phyloP scores from a whole-genome alignment of 139 green algal species.

The Nannochloris sp. region DNA sequence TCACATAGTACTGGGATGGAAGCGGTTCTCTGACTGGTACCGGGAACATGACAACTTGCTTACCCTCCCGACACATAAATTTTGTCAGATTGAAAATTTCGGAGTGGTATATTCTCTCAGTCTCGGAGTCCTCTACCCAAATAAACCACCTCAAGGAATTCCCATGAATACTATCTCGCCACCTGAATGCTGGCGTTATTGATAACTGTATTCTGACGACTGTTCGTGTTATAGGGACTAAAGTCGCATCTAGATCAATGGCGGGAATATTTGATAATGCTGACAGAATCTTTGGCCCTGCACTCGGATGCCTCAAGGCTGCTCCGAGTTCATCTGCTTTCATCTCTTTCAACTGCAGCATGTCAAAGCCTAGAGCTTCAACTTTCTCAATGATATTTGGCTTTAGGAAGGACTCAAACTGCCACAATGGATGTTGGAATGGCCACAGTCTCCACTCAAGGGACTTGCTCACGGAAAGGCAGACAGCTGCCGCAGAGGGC shows the following conservation, averaged over 20 bases:
- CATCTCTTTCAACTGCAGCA: constrained; percentile 82
- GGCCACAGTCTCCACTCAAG: constrained; percentile 85
- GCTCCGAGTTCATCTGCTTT: constrained; percentile 67
- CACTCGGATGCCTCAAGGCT: constrained; percentile 68
- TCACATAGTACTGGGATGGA: constrained; percentile 61
- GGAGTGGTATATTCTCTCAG: constrained; percentile 90
- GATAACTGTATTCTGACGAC: constrained; percentile 77
- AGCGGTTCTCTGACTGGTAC: constrained; percentile 95
- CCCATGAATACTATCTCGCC: constrained; percentile 67
- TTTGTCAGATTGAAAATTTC: constrained; percentile 84
- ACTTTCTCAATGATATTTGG: constrained; percentile 80
- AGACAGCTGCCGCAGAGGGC: constrained; percentile 44
- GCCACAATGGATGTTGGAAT: constrained; percentile 78
- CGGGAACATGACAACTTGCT: constrained; percentile 78
- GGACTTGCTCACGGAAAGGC: constrained; percentile 54
- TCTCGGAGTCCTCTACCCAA: constrained; percentile 87
- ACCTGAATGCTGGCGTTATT: constrained; percentile 69
- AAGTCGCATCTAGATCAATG: constrained; percentile 58
- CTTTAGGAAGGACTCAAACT: constrained; percentile 66
- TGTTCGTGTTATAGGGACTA: constrained; percentile 91
- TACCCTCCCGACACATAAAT: constrained; percentile 60
- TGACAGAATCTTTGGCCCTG: constrained; percentile 35
- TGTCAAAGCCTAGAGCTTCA: constrained; percentile 56
- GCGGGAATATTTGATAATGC: constrained; percentile 67
- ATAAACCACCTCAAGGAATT: constrained; percentile 62